Base-by-base conservation (phyloP, 2,329 filamentous ascomycete species). In the Scedosporium aurantiacum region DNA sequence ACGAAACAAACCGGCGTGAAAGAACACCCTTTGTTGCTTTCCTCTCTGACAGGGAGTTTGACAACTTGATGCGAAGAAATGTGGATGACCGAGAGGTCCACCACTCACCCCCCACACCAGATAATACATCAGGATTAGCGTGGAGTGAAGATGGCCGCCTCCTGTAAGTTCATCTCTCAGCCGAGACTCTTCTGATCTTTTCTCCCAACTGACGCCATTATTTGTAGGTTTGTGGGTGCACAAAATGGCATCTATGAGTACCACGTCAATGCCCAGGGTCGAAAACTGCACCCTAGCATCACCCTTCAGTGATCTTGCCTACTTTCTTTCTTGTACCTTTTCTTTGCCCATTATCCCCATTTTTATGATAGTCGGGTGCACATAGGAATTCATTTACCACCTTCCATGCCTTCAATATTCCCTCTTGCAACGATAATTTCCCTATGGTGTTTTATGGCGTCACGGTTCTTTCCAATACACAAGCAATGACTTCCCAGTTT, bases 171-270 rank as follows among this genome's bases (percentile, higher is more conserved):
- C 4, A 7, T 52, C 43, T 47, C 28, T n/a, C 41, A 23, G 8
- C 25, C 21, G 40, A 5, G n/a, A 6, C 37, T 8, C 32, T 32
- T 37, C 10, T 12, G 10, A 5, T 16, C 6, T 21, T 3, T 14
- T 21, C 8, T 25, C 32, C 4, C 32, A 25, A 32, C 7, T 21
- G 18, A 21, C 55, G 47, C 14, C 14, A 14, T 7, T n/a, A 50
- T 25, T 60, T 23, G 16, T 41, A 87, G 84, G 61, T 87, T 82
- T 66, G 76, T 86, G 47, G 85, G 82, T 21, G 82, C 84, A 40
- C 85, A 90, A 69, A 85, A 89, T 66, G 89, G 89, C 61, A 87
- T 92, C 60, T 90, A 90, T 68, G 87, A 91, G 73, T 84, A 90
- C 67, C 81, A 79, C 40, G 79, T 92, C 65, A 85, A 90, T 69